A percentile compares a stretch with the other conserved stretches of the same genome.
Conservation (phyloP, 768 basidiomycete species). For the Mycena galopus region DNA sequence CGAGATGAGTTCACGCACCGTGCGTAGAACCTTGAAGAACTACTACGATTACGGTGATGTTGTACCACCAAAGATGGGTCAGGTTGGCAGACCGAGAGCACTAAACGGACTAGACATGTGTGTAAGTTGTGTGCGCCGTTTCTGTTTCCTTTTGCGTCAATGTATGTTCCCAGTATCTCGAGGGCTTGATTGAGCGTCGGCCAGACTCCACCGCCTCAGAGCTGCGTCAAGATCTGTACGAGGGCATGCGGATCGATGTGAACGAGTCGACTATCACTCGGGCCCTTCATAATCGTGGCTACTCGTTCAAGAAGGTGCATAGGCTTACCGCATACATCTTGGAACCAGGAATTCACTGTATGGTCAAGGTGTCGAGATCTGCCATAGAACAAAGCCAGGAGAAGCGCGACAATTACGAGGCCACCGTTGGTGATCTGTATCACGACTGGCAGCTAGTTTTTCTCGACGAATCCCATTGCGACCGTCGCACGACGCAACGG, state of each 20-base stretch:
- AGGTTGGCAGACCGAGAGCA: too few species aligned
- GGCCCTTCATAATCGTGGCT: too few species aligned
- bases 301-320: too few species aligned
- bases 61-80: neutral
- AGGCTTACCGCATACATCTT: too few species aligned
- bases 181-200: neutral
- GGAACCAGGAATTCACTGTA: too few species aligned
- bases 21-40: conserved; percentile 4
- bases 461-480: conserved; percentile 43
- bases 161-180: neutral
- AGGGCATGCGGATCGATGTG: neutral
- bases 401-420: neutral
- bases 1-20: neutral
- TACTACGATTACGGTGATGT: neutral
- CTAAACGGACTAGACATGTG: too few species aligned
- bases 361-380: neutral
- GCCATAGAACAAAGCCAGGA: neutral
- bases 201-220: neutral
- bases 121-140: too few species aligned
- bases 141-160: too few species aligned
- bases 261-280: neutral
- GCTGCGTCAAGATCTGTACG: neutral
- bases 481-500: conserved; percentile 31
- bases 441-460: conserved; percentile 34
- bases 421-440: neutral